Percentiles rank a stretch among this genome's conserved stretches.
These are phyloP conservation scores for Scheffersomyces titani DNA, from an alignment of 1,139 yeast species.

Conservation along the genomic window DNA sequence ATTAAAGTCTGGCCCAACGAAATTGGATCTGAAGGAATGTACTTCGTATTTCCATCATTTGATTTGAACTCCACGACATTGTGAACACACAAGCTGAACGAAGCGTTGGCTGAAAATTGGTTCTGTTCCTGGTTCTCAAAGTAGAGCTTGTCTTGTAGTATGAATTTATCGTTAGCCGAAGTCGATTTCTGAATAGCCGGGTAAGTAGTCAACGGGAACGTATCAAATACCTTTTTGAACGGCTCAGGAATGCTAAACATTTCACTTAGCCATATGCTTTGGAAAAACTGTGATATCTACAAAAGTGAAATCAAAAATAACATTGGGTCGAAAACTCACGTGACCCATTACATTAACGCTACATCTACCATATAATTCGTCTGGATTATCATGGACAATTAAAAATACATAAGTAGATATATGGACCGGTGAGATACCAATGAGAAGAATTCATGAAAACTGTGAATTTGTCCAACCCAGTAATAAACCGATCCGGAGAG, in stretches of 20 bases:
- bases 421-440: background rate
- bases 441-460: background rate
- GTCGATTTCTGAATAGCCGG: constrained; percentile 28
- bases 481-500: background rate
- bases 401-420: background rate
- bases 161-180: constrained; percentile 11
- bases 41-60: constrained; percentile 3
- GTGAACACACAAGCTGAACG: constrained; percentile 44
- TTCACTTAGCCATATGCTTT: background rate
- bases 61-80: constrained; percentile 26
- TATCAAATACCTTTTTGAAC: constrained; percentile 45
- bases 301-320: background rate
- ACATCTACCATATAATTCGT: background rate
- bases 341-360: background rate
- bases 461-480: background rate
- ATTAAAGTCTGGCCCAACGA: constrained; percentile 37
- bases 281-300: background rate
- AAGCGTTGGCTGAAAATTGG: constrained; percentile 1
- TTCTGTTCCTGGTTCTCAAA: constrained; percentile 7
- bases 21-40: constrained; percentile 47
- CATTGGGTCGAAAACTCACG: background rate
- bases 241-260: constrained; percentile 39
- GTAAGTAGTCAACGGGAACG: constrained; percentile 46
- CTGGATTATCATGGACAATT: background rate
- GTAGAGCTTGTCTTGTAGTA: constrained; percentile 13